These are phyloP conservation scores for Chytridium lagenaria DNA, from an alignment of 371 early-diverging fungal species.

Conservation along the genomic window DNA sequence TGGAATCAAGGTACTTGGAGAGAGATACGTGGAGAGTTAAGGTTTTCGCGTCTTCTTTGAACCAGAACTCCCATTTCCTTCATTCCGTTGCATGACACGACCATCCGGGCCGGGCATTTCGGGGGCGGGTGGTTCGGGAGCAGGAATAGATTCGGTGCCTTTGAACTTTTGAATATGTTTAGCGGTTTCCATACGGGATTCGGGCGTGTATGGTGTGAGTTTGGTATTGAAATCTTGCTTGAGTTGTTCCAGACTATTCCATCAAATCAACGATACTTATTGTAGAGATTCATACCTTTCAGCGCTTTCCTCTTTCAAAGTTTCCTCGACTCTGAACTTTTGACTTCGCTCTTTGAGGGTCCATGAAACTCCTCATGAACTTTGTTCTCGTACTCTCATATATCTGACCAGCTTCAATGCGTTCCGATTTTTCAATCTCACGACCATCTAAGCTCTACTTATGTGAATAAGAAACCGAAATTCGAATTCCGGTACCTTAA, in stretches of 20 bases:
- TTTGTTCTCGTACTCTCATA: too few relatives aligned
- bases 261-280: too few relatives aligned
- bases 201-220: constrained; percentile 51
- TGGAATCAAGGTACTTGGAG: constrained; percentile 55
- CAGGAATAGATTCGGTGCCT: constrained; percentile 34
- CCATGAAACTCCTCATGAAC: too few relatives aligned
- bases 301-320: too few relatives aligned
- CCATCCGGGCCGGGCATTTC: constrained; percentile 50
- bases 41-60: constrained; percentile 25
- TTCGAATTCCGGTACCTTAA: constrained; percentile 37
- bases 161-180: constrained; percentile 49
- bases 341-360: too few relatives aligned
- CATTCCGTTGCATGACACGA: constrained; percentile 55
- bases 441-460: constrained; percentile 51
- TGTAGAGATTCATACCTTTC: too few relatives aligned
- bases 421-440: constrained; percentile 56
- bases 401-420: constrained; percentile 53
- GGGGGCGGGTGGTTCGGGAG: constrained; percentile 28
- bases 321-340: too few relatives aligned
- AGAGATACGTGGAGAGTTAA: constrained; percentile 48
- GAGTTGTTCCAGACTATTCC: constrained; percentile 37
- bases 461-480: neutral
- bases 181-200: constrained; percentile 54
- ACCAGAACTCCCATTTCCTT: constrained; percentile 56
- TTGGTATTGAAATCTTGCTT: constrained; percentile 47